Conservation (phyloP, 2,329 filamentous ascomycete species). For the Monilinia aucupariae region DNA sequence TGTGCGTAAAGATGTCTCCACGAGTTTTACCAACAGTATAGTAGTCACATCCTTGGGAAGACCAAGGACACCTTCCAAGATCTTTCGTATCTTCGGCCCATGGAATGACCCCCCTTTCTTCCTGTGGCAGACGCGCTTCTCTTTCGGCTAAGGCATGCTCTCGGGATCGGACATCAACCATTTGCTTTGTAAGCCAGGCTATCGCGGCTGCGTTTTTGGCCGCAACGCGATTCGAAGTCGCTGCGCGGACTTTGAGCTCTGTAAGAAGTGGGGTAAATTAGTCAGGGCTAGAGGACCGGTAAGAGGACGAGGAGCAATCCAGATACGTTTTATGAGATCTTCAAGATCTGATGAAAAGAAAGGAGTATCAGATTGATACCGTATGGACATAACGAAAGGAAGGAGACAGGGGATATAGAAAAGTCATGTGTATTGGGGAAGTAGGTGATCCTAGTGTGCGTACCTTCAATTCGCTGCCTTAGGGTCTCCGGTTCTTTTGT, state of each 20-base stretch:
- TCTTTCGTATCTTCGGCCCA: not conserved
- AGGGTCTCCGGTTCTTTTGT: conserved; percentile 8
- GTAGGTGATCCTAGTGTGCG: not conserved
- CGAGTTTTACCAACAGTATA: not conserved
- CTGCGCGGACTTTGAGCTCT: conserved; percentile 4
- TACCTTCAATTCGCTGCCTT: conserved; percentile 9
- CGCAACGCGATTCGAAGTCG: conserved; percentile 1
- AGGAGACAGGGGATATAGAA: not conserved
- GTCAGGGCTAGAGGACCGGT: not conserved
- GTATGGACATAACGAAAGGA: not conserved
- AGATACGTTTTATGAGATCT: not conserved
- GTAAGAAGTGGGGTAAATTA: not conserved
- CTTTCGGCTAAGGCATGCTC: not conserved
- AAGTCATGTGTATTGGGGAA: too few species aligned
- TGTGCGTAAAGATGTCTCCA: not conserved
- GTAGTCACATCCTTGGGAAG: not conserved
- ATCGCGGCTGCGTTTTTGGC: conserved; percentile 9
- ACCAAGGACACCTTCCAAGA: not conserved
- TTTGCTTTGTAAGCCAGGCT: not conserved
- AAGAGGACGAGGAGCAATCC: conserved; percentile 9
- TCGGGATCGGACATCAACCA: not conserved
- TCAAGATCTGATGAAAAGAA: not conserved
- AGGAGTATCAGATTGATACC: conserved; percentile 13
- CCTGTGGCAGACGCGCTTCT: not conserved
- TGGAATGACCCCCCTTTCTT: not conserved